phyloP scores from a whole-genome alignment of 169 alveolate species.

The Plasmodium ovale region DNA sequence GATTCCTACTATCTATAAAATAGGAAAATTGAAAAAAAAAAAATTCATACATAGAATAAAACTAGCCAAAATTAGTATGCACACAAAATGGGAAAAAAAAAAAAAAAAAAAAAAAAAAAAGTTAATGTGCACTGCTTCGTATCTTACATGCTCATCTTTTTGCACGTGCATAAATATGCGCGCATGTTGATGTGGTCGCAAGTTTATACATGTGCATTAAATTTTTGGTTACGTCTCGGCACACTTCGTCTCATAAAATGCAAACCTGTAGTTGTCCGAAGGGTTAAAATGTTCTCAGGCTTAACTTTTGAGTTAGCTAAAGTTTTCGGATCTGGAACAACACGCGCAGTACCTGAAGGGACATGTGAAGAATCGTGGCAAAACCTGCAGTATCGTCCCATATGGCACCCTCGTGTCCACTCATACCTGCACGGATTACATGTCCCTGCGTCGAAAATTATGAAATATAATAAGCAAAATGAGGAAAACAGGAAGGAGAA shows the following conservation, averaged over 20 bases:
- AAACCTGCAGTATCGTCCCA: slow-evolving; percentile 78
- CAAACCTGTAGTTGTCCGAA: background rate
- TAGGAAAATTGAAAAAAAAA: no score
- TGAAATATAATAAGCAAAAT: no score
- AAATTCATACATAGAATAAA: no score
- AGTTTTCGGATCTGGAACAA: slow-evolving; percentile 34
- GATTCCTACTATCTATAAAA: no score
- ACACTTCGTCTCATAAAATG: no score
- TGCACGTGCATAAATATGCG: background rate
- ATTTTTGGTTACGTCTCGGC: no score
- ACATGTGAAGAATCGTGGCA: slow-evolving; percentile 77
- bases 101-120: background rate
- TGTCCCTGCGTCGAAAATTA: slow-evolving; percentile 56
- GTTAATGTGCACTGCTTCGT: no score
- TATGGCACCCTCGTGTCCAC: slow-evolving; percentile 79
- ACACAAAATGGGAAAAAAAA: background rate
- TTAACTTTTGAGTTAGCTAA: slow-evolving; percentile 22
- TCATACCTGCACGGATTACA: slow-evolving; percentile 79
- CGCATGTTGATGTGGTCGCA: background rate
- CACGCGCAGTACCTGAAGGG: slow-evolving; percentile 65
- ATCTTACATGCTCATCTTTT: no score
- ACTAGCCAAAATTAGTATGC: no score
- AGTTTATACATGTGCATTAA: background rate
- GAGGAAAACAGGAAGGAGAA: background rate
- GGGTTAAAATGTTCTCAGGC: slow-evolving; percentile 27